These are phyloP conservation scores for Jamesozyma jinghongensis DNA, from an alignment of 805 yeast species.

Conservation along the genomic window DNA sequence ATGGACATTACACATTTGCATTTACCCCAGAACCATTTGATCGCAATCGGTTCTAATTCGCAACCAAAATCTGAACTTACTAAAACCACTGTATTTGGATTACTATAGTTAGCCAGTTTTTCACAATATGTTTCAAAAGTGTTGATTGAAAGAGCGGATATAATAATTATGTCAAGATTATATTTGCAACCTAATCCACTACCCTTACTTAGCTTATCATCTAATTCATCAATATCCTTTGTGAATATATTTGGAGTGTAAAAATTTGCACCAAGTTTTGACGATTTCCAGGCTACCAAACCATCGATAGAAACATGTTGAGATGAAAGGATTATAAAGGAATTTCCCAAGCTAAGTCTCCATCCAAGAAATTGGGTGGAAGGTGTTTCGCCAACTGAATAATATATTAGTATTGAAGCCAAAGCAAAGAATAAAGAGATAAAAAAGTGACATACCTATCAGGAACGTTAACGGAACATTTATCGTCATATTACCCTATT, in stretches of 20 bases:
- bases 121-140: conserved; percentile 15
- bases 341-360: conserved; percentile 27
- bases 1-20: conserved; percentile 22
- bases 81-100: conserved; percentile 16
- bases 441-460: conserved; percentile 3
- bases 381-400: conserved; percentile 27
- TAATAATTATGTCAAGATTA: conserved; percentile 19
- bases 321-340: conserved; percentile 24
- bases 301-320: conserved; percentile 27
- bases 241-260: conserved; percentile 28
- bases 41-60: conserved; percentile 21
- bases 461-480: background rate
- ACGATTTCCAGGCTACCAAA: conserved; percentile 28
- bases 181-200: conserved; percentile 10
- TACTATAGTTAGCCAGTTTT: conserved; percentile 12
- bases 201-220: conserved; percentile 3
- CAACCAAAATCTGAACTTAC: conserved; percentile 27
- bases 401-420: too few species aligned
- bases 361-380: conserved; percentile 28
- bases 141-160: conserved; percentile 23
- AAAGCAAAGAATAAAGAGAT: background rate
- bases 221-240: conserved; percentile 16
- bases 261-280: conserved; percentile 26
- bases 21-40: conserved; percentile 9
- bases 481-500: background rate